phyloP scores from a whole-genome alignment of 352 stramenopile species.

The Pythium biforme region DNA sequence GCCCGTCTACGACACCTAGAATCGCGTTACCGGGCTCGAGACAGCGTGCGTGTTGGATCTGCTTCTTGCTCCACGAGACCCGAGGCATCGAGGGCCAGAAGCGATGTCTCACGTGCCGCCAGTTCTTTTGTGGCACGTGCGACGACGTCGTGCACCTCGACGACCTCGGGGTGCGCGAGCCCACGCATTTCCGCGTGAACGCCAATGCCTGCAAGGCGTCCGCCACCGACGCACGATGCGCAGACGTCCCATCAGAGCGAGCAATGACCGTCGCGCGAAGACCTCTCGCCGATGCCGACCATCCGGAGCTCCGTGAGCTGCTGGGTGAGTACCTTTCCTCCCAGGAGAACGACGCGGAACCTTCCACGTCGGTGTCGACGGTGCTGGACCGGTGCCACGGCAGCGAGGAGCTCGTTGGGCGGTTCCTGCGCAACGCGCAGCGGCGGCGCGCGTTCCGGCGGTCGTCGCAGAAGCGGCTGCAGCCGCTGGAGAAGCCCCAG shows the following conservation, averaged over 20 bases:
- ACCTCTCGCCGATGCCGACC: background rate
- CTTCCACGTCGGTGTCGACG: background rate
- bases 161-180: conserved; percentile 57
- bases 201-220: background rate
- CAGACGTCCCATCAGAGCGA: background rate
- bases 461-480: background rate
- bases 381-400: background rate
- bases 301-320: background rate
- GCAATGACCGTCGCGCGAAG: no score
- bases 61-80: conserved; percentile 9
- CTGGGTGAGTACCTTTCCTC: background rate
- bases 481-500: no score
- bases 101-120: conserved; percentile 47
- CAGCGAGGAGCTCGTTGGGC: conserved; percentile 19
- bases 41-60: conserved; percentile 5
- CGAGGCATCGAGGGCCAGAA: conserved; percentile 12
- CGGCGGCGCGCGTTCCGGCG: conserved; percentile 5
- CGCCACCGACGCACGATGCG: background rate
- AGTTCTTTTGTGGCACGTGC: conserved; percentile 42
- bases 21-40: background rate
- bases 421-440: conserved; percentile 34
- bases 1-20: background rate
- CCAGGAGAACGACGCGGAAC: background rate
- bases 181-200: conserved; percentile 46
- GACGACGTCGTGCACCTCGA: conserved; percentile 57